Evolutionary conservation across 1,139 yeast genomes (phyloP).

Genomic region (Scheffersomyces illinoinensis): DNA sequence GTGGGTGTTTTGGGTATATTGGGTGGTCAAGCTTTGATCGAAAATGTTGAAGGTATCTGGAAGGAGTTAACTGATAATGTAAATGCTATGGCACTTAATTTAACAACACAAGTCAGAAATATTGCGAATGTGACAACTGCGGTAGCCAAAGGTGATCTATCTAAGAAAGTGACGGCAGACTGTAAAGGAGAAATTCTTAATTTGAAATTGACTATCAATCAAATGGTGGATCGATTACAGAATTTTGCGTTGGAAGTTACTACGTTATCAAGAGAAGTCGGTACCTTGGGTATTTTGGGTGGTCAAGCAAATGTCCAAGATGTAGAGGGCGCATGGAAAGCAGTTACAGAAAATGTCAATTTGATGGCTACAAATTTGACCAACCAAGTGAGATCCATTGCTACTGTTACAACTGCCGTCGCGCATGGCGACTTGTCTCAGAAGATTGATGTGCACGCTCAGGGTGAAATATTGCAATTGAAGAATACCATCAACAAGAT

Average conservation of each 20-base stretch:
- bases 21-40: slow-evolving; percentile 87
- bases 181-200: slow-evolving; percentile 87
- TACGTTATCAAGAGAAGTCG: slow-evolving; percentile 83
- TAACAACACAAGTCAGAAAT: slow-evolving; percentile 85
- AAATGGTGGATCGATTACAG: slow-evolving; percentile 87
- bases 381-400: slow-evolving; percentile 85
- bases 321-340: slow-evolving; percentile 94
- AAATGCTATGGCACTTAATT: slow-evolving; percentile 85
- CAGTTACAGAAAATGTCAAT: slow-evolving; percentile 85
- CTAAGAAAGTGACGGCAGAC: slow-evolving; percentile 84
- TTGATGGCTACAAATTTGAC: slow-evolving; percentile 89
- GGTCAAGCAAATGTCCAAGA: slow-evolving; percentile 92
- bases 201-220: slow-evolving; percentile 75
- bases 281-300: slow-evolving; percentile 85
- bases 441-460: slow-evolving; percentile 87
- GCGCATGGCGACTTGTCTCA: slow-evolving; percentile 90
- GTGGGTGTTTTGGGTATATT: slow-evolving; percentile 86
- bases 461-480: slow-evolving; percentile 78
- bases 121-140: slow-evolving; percentile 92
- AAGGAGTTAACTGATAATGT: slow-evolving; percentile 86
- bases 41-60: slow-evolving; percentile 88
- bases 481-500: slow-evolving; percentile 82
- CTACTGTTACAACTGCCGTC: slow-evolving; percentile 89
- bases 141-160: slow-evolving; percentile 86
- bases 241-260: slow-evolving; percentile 90